Percentiles rank a stretch among this genome's conserved stretches.
Evolutionary conservation across 805 yeast species (phyloP).

Genomic region (Hanseniaspora singularis): DNA sequence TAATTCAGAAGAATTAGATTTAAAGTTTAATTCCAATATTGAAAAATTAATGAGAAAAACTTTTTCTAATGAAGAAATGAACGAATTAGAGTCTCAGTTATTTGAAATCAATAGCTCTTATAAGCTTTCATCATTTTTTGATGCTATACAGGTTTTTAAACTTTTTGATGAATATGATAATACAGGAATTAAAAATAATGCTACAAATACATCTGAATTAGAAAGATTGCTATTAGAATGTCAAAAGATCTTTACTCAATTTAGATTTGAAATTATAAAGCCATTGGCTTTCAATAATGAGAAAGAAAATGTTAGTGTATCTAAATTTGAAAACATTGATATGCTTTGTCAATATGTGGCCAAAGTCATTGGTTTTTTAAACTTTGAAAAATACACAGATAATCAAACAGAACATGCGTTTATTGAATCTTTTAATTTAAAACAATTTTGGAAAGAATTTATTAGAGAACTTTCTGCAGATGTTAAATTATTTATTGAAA

Average conservation of each 20-base stretch:
- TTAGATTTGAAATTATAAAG: constrained; percentile 58
- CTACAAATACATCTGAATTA: constrained; percentile 41
- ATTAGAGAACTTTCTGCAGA: constrained; percentile 48
- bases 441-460: constrained; percentile 63
- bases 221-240: constrained; percentile 42
- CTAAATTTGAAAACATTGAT: constrained; percentile 12
- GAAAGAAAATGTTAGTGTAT: constrained; percentile 27
- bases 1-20: constrained; percentile 1
- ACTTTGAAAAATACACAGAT: constrained; percentile 60
- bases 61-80: background rate
- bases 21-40: constrained; percentile 73
- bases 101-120: constrained; percentile 29
- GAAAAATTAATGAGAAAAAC: constrained; percentile 62
- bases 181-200: background rate
- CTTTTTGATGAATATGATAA: constrained; percentile 28
- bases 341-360: constrained; percentile 42
- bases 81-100: background rate
- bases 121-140: constrained; percentile 63
- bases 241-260: constrained; percentile 56
- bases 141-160: constrained; percentile 69
- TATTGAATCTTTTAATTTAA: constrained; percentile 40
- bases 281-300: constrained; percentile 38
- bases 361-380: constrained; percentile 61
- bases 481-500: constrained; percentile 37
- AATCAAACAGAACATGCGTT: constrained; percentile 52